Base-by-base conservation (phyloP, 2,329 filamentous ascomycete species). In the Trichophyton benhamiae region DNA sequence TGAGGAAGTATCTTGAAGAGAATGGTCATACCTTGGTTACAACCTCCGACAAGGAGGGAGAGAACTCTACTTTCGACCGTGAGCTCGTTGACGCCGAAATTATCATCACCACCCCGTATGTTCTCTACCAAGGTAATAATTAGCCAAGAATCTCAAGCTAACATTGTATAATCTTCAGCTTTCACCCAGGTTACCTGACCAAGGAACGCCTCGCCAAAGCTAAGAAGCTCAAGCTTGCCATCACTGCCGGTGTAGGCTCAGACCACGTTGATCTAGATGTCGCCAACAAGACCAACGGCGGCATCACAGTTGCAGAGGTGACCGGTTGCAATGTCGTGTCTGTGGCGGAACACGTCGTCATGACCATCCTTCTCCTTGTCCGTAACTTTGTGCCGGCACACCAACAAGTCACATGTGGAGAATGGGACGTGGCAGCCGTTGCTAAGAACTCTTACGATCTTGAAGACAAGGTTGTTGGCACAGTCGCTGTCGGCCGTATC, bases 401-500 rank as follows among this genome's bases (percentile, higher is more conserved):
- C 80, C 91, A 97, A 82, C 86, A 90, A 83, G 88, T 99, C 72
- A 82, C 86, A 76, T 78, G 79, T 63, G 94, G 94, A 66, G 89
- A 96, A 65, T 99, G 94, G 94, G 83, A 99, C 74, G 94, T 99
- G 59, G 94, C 94, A 64, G 91, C 83, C 60, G 92, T 91, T 27
- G 94, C 94, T 74, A 97, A 97, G 87, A 91, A 96, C 80, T 92
- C 97, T 82, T 99, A 87, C 76, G 94, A 99, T 73, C 87, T 99
- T 62, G 94, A 97, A 84, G 82, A 83, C 82, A 99, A 99, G 86
- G 89, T 95, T 57, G 94, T 99, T 69, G 94, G 94, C 72, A 99
- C 94, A 73, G 94, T 99, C 63, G 94, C 89, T 72, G 91, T 97
- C 65, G 94, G 94, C 76, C 90, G 94, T 75, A 99, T 99, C 71